phyloP scores from a whole-genome alignment of 345 rosid genomes.

The Cardamine resedifolia region DNA sequence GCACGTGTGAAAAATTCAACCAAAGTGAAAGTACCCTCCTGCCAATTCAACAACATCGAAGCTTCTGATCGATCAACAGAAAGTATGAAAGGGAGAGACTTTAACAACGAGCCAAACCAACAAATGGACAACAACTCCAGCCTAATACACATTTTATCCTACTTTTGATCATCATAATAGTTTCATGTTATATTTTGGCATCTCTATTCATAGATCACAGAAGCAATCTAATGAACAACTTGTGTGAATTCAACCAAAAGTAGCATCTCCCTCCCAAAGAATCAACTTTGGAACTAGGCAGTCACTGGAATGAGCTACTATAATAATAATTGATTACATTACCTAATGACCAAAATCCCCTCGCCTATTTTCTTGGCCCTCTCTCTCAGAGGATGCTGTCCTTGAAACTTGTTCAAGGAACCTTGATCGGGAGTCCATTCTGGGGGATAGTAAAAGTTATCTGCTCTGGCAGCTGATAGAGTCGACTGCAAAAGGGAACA shows the following conservation, averaged over 20 bases:
- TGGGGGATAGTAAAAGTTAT: conserved; percentile 94
- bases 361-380: conserved; percentile 89
- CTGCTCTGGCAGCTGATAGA: conserved; percentile 95
- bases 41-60: neutral
- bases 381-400: conserved; percentile 94
- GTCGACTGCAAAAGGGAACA: conserved; percentile 64
- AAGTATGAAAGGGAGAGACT: neutral
- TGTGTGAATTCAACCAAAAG: neutral
- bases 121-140: neutral
- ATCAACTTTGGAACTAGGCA: neutral
- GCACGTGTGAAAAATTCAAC: neutral
- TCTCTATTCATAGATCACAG: neutral
- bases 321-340: conserved; percentile 1
- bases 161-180: neutral
- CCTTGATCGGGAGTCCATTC: conserved; percentile 97
- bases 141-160: neutral
- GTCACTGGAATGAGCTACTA: neutral
- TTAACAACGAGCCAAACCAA: neutral
- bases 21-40: neutral
- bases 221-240: neutral
- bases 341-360: conserved; percentile 93
- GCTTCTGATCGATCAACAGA: neutral
- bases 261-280: neutral
- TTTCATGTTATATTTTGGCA: neutral
- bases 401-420: conserved; percentile 92